phyloP scores from a whole-genome alignment of 345 rosid genomes.

The Rhizophora mangle region DNA sequence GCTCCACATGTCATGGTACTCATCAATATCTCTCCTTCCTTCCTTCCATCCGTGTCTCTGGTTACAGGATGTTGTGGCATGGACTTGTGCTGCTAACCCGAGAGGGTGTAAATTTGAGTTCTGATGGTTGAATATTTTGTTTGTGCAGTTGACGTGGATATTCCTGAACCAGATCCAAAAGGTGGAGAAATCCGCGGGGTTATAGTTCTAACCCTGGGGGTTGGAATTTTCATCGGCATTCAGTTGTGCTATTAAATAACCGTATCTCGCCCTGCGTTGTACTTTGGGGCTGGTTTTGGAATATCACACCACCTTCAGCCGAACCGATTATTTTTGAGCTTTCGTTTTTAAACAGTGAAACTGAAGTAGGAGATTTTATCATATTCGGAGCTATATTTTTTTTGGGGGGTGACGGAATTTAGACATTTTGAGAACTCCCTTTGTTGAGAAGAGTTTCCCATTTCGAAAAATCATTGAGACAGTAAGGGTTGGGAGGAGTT shows the following conservation, averaged over 20 bases:
- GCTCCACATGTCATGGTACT: conserved; percentile 99
- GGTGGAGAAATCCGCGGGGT: conserved; percentile 43
- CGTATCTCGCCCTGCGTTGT: conserved; percentile 21
- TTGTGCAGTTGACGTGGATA: conserved; percentile 94
- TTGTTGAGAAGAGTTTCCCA: not conserved
- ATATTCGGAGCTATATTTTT: not conserved
- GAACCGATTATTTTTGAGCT: conserved; percentile 16
- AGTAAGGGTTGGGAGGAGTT: not conserved
- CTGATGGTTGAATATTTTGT: conserved; percentile 18
- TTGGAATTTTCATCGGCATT: not conserved
- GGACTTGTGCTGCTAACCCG: not conserved
- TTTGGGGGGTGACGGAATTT: not conserved
- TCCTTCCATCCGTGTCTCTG: not conserved
- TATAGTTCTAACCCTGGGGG: conserved; percentile 32
- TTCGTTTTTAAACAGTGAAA: not conserved
- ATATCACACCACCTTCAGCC: conserved; percentile 10
- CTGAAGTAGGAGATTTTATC: not conserved
- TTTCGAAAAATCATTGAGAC: not conserved
- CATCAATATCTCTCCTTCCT: not conserved
- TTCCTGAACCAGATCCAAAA: conserved; percentile 92
- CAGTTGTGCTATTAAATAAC: conserved; percentile 22
- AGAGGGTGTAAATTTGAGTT: not conserved
- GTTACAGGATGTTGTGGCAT: not conserved
- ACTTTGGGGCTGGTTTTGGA: conserved; percentile 24
- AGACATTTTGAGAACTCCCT: not conserved